phyloP scores from a whole-genome alignment of 441 rosid species.

The Pelargonium fulgidum region DNA sequence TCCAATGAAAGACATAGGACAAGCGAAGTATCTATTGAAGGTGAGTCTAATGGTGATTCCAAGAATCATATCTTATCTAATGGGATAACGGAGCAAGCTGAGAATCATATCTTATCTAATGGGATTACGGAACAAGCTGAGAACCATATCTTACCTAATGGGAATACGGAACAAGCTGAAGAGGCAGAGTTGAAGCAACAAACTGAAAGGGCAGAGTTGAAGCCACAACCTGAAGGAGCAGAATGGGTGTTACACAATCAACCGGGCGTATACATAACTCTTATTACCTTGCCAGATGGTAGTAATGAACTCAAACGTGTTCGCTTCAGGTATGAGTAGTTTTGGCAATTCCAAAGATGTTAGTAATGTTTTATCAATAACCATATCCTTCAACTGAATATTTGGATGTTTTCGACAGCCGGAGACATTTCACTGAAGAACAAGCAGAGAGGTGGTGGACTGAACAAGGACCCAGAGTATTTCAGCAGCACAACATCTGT shows the following conservation, averaged over 20 bases:
- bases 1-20: constrained; percentile 34
- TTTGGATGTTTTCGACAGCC: constrained; percentile 39
- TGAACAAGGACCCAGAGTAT: constrained; percentile 75
- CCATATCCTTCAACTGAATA: neutral
- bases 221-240: constrained; percentile 39
- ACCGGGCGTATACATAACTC: constrained; percentile 84
- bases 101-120: too few species aligned
- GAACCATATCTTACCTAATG: too few species aligned
- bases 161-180: constrained; percentile 17
- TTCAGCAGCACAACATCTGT: constrained; percentile 72
- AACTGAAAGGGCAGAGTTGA: constrained; percentile 36
- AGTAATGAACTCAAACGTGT: constrained; percentile 86
- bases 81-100: too few species aligned
- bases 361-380: neutral
- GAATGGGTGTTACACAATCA: constrained; percentile 96
- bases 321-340: constrained; percentile 67
- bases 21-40: neutral
- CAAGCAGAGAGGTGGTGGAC: constrained; percentile 98
- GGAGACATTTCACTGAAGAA: constrained; percentile 78
- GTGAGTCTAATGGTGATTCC: neutral
- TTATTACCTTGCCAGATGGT: constrained; percentile 72
- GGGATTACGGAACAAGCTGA: too few species aligned
- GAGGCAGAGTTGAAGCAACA: constrained; percentile 33
- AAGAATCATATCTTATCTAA: neutral
- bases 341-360: neutral